A percentile compares a stretch with the other conserved stretches of the same genome.
Evolutionary conservation across 1,284 basidiomycete genomes (phyloP).

Genomic region (Bjerkandera adusta): DNA sequence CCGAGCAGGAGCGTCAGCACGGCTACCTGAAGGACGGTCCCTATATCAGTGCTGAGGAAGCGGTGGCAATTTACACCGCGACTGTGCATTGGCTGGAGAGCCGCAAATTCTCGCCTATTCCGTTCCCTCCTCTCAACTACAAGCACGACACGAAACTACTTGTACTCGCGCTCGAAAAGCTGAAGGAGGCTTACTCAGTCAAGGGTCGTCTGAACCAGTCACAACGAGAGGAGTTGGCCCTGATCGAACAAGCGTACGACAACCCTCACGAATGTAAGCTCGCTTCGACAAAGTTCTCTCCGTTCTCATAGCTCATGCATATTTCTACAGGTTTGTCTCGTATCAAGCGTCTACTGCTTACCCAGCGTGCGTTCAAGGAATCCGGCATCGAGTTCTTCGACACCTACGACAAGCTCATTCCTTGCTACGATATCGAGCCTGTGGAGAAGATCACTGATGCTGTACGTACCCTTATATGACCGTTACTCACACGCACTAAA

Average conservation of each 20-base stretch:
- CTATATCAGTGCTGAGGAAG: slow-evolving; percentile 96
- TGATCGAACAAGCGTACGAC: slow-evolving; percentile 97
- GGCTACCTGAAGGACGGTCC: slow-evolving; percentile 97
- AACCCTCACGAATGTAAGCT: slow-evolving; percentile 86
- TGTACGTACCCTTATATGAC: too few relatives aligned
- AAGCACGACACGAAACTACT: slow-evolving; percentile 97
- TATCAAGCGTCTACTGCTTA: slow-evolving; percentile 93
- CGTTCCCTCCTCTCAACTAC: slow-evolving; percentile 94
- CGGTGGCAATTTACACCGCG: slow-evolving; percentile 95
- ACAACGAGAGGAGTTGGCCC: slow-evolving; percentile 92
- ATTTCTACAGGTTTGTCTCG: slow-evolving; percentile 77
- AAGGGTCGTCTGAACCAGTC: slow-evolving; percentile 96
- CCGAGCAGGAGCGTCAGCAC: slow-evolving; percentile 96
- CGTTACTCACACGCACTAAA: too few relatives aligned
- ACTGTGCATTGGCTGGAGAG: slow-evolving; percentile 98
- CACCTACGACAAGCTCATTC: slow-evolving; percentile 96
- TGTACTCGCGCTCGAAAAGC: slow-evolving; percentile 91
- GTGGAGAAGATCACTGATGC: slow-evolving; percentile 99
- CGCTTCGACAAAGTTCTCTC: not conserved
- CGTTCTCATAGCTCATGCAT: slow-evolving; percentile 12
- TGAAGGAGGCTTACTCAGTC: slow-evolving; percentile 98
- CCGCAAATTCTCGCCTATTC: slow-evolving; percentile 94
- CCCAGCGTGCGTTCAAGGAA: slow-evolving; percentile 97
- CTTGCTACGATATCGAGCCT: slow-evolving; percentile 97
- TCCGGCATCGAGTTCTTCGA: slow-evolving; percentile 94